Evolutionary conservation across 2,329 filamentous ascomycete genomes (phyloP), one percentile per base, ranked within the genome.

Genomic region (Trichocomaceae sp.): DNA sequence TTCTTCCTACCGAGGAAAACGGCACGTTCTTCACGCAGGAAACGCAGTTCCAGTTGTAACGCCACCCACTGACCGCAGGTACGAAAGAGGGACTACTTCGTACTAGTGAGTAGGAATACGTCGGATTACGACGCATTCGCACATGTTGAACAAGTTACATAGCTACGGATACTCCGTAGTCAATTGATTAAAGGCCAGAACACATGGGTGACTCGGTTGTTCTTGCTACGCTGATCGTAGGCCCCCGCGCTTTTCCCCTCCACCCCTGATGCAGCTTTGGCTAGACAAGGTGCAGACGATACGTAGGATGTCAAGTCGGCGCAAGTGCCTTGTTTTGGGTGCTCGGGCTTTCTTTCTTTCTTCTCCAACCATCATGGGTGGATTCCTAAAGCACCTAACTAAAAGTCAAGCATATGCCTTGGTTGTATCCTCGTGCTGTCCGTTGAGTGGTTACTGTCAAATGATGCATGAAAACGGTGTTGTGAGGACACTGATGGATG

Each of bases 351-450:
- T 29, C 26, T 29, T 26, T 26, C 23, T 26, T 4, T 13, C 31
- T 35, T 35, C 12, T 10, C 31, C 8, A 15, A 15, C 3, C 12
- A 5, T 35, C 31, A 15, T 8, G 31, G 31, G 12, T 13, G 31
- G 13, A 15, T 35, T 35, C 2, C 12, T 15, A 35, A 1, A 15
- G 15, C 3, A 15, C 31, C n/a, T n/a, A n/a, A n/a, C n/a, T n/a
- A n/a, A n/a, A n/a, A n/a, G n/a, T n/a, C n/a, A n/a, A 13, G 10
- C 12, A 35, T 35, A 33, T 5, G 31, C 31, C 15, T 45, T n/a
- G 42, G 19, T 13, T 45, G 26, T 10, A 29, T 7, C 41, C 50
- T 52, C 50, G 50, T 52, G 50, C 50, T 45, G 17, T 12, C 39
- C 22, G 50, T n/a, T n/a, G n/a, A n/a, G n/a, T n/a, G n/a, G n/a